Evolutionary conservation across 2,329 filamentous ascomycete species (phyloP), one percentile per base, ranked within the genome.

Genomic region (Aureobasidium musti): DNA sequence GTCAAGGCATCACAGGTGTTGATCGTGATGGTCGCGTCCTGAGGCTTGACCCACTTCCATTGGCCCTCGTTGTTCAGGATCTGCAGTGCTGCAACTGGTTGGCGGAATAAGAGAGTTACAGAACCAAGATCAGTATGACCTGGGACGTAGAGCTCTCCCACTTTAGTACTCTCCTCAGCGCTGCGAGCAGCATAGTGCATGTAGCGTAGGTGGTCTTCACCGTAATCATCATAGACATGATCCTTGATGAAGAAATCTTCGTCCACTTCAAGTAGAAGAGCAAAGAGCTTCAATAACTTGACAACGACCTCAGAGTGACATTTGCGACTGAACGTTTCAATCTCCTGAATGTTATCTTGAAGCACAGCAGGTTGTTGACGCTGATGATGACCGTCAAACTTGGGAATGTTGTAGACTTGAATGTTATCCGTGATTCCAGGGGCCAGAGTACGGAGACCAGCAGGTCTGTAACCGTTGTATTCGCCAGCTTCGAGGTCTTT

Each of bases 131-230:
- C 79, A 1, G 76, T 78, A 60, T 82, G 80, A 1, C 79, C 77
- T 19, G 76, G 68, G 3, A 69, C 66, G 56, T 72, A 74, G 13
- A 75, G 65, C 30, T 75, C 72, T 53, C 74, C 69, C 33, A 70
- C 72, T 49, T 69, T 68, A 3, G 69, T 71, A 41, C 74, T 75
- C 63, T 74, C 73, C 37, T 74, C 71, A 5, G 71, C 56, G 2
- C 71, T 70, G 52, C 74, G 70, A 17, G 81, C 80, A 10, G 79
- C 79, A 68, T 87, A 87, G 57, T 83, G 79, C 84, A 88, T 88
- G 73, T 87, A 88, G 2, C 87, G 81, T n/a, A 88, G 78, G 67
- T 88, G 85, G 28, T 85, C 84, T 68, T 88, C 85, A 21, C 83
- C 81, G 33, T 83, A 80, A n/a, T 81, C 78, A 1, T 86, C 81